Evolutionary conservation across 2,329 filamentous ascomycete species (phyloP).

Genomic region (Penicillium sp.): DNA sequence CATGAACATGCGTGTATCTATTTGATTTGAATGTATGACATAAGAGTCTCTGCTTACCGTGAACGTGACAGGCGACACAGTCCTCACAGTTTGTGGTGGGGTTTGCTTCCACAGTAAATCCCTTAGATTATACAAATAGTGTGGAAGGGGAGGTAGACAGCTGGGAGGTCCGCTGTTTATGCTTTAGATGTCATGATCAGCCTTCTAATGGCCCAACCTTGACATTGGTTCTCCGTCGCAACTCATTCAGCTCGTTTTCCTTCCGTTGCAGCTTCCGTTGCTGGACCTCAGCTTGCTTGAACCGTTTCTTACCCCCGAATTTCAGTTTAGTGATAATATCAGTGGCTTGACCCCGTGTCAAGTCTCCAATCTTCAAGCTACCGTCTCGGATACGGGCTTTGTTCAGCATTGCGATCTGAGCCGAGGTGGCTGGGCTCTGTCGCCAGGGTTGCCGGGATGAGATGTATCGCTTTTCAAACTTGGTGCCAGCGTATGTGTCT

Average conservation of each 20-base stretch:
- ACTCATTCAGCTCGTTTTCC: slow-evolving; percentile 13
- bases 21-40: background rate
- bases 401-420: slow-evolving; percentile 49
- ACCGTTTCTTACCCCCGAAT: slow-evolving; percentile 71
- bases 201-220: slow-evolving; percentile 48
- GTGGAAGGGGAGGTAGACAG: too few relatives aligned
- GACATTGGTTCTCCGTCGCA: slow-evolving; percentile 33
- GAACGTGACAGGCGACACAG: background rate
- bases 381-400: slow-evolving; percentile 28
- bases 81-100: background rate
- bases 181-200: slow-evolving; percentile 1
- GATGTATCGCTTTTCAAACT: slow-evolving; percentile 69
- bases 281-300: slow-evolving; percentile 55
- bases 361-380: slow-evolving; percentile 29
- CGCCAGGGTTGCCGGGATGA: slow-evolving; percentile 70
- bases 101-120: too few relatives aligned
- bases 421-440: slow-evolving; percentile 57
- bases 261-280: slow-evolving; percentile 15
- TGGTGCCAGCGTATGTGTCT: slow-evolving; percentile 72
- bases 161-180: too few relatives aligned
- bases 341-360: slow-evolving; percentile 77
- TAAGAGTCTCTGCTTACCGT: background rate
- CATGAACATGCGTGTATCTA: background rate
- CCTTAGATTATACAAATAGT: too few relatives aligned
- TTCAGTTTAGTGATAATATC: slow-evolving; percentile 94